Base-by-base conservation (phyloP, 768 basidiomycete species). In the Mycena belliarum region DNA sequence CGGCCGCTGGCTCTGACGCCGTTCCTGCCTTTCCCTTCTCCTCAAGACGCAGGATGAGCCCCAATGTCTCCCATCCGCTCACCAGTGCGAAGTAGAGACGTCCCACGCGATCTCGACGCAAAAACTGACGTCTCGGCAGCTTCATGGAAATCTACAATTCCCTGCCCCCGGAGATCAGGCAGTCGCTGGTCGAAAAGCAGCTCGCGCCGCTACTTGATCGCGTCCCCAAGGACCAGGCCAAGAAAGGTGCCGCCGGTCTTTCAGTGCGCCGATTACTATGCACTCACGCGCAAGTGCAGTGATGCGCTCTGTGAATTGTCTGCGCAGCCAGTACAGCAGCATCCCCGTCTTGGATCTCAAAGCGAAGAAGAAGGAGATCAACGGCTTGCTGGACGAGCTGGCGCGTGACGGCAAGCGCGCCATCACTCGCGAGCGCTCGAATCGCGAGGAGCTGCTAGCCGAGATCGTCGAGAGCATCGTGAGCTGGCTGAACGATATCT, bases 401-500 rank as follows among this genome's bases (percentile, higher is more conserved):
- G 68, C 73, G 1, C 76, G 76, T 42, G 86, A 88, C 59, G 65
- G 79, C 0, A 87, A 87, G 60, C 70, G 77, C 4, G 72, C 81
- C 1, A 71, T 82, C 54, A 71, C 84, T 60, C 80, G 76, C 49
- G 86, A 86, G 49, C 73, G 74, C 28, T 84, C 83, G 2, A 78
- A 73, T 57, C 75, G 79, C 26, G 79, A 82, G 20, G 83, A 86
- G 58, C 73, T 89, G 2, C 64, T 87, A 15, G 61, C 72, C 23
- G 86, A 89, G 66, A 77, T 81, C 8, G 70, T 87, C 10, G 77
- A 83, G 45, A 84, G 76, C 61, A 67, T 88, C 23, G 70, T 79
- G 0, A 65, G 65, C n/a, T 89, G 86, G 86, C 65, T 89, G 46
- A 82, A 76, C 65, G 79, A 84, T 60, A 81, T 89, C 33, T 89